Conservation (phyloP, 345 rosid genomes). For the Capsella bursapastoris region DNA sequence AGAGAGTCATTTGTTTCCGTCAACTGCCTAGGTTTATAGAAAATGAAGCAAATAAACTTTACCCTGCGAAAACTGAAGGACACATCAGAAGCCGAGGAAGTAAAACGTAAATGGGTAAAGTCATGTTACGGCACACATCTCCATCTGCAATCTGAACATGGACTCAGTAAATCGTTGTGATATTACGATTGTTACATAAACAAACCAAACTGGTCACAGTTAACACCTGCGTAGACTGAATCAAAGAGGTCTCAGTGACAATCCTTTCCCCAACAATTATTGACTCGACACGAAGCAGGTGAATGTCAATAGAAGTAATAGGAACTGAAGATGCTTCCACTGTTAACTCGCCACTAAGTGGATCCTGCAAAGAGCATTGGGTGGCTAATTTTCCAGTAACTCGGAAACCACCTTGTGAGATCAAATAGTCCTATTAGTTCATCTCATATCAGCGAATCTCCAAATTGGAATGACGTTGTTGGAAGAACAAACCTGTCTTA, state of each 20-base stretch:
- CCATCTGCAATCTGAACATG: slow-evolving; percentile 81
- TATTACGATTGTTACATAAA: not conserved
- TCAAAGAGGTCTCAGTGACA: slow-evolving; percentile 82
- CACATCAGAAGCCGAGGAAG: slow-evolving; percentile 89
- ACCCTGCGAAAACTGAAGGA: slow-evolving; percentile 93
- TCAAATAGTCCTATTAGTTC: slow-evolving; percentile 21
- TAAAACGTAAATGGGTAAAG: slow-evolving; percentile 73
- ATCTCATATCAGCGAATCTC: slow-evolving; percentile 7
- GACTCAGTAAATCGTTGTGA: slow-evolving; percentile 20
- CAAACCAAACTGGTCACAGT: not conserved
- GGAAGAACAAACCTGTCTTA: slow-evolving; percentile 60
- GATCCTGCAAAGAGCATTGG: slow-evolving; percentile 70
- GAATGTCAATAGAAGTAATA: slow-evolving; percentile 75
- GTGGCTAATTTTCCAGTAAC: slow-evolving; percentile 80
- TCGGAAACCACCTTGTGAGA: slow-evolving; percentile 75
- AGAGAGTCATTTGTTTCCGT: not conserved
- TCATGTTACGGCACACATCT: slow-evolving; percentile 72
- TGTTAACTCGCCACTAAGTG: slow-evolving; percentile 78
- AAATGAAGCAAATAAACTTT: slow-evolving; percentile 33
- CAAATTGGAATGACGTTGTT: not conserved
- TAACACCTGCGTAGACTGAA: slow-evolving; percentile 88
- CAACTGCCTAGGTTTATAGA: slow-evolving; percentile 6
- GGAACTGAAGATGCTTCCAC: slow-evolving; percentile 81
- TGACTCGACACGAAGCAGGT: slow-evolving; percentile 75
- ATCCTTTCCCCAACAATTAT: slow-evolving; percentile 80